Conservation (phyloP, 345 rosid species). For the Syzygium grande region DNA sequence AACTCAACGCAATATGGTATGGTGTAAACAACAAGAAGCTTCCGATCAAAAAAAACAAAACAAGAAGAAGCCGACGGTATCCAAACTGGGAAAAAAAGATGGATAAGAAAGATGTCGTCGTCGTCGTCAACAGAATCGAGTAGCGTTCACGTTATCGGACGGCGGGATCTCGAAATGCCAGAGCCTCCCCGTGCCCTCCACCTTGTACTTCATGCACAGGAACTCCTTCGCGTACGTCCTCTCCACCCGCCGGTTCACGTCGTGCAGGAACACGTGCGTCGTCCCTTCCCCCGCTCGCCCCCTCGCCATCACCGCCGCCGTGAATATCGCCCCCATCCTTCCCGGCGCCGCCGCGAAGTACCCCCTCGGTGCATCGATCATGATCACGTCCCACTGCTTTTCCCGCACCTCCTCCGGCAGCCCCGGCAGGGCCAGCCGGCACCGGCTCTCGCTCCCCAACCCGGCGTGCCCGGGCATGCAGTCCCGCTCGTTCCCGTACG, state of each 20-base stretch:
- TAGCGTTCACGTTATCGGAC: neutral
- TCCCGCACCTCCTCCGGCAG: constrained; percentile 42
- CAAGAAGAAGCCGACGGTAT: neutral
- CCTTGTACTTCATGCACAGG: constrained; percentile 34
- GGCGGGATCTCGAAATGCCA: constrained; percentile 48
- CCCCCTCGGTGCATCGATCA: constrained; percentile 58
- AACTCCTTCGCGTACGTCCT: constrained; percentile 39
- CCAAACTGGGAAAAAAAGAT: neutral
- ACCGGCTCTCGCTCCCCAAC: constrained; percentile 18
- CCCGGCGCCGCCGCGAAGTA: constrained; percentile 50
- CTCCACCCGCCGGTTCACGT: constrained; percentile 51
- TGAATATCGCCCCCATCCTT: constrained; percentile 50
- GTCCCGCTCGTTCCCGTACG: constrained; percentile 17
- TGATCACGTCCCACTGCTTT: constrained; percentile 50
- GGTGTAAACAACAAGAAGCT: neutral
- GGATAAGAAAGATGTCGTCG: neutral
- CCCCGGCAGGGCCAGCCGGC: constrained; percentile 29
- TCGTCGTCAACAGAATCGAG: neutral
- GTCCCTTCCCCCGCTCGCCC: constrained; percentile 28
- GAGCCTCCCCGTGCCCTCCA: constrained; percentile 29
- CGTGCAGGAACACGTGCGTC: constrained; percentile 54
- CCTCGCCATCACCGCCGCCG: constrained; percentile 53
- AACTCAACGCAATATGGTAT: neutral
- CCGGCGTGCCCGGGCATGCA: constrained; percentile 22
- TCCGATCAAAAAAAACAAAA: too few relatives aligned